Conservation (phyloP, 2,329 filamentous ascomycete genomes). For the Didymella exigua region DNA sequence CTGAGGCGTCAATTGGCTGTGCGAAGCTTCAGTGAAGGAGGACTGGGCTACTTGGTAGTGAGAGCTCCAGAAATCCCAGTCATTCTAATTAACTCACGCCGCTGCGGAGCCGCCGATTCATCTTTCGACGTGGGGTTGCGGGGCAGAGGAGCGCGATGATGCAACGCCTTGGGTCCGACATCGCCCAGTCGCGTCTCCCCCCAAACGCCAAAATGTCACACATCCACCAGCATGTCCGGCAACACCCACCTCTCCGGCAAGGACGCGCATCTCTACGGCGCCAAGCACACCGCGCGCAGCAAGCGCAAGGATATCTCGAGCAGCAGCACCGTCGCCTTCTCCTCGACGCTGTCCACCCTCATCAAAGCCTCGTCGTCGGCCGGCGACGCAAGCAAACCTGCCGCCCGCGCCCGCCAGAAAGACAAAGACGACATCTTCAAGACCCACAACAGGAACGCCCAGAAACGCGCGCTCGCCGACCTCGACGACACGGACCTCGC, state of each 20-base stretch:
- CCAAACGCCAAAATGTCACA: neutral
- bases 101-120: constrained; percentile 10
- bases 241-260: constrained; percentile 41
- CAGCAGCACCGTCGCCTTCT: constrained; percentile 79
- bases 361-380: constrained; percentile 59
- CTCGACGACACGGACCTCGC: constrained; percentile 59
- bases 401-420: constrained; percentile 62
- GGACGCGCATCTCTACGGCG: constrained; percentile 77
- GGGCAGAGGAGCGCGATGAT: constrained; percentile 9
- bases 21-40: constrained; percentile 7
- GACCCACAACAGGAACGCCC: constrained; percentile 65
- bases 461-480: constrained; percentile 67
- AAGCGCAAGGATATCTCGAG: constrained; percentile 69
- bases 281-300: constrained; percentile 63
- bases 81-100: neutral
- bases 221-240: constrained; percentile 2
- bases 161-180: constrained; percentile 34
- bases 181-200: constrained; percentile 21
- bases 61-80: neutral
- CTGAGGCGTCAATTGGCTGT: constrained; percentile 15
- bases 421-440: constrained; percentile 74
- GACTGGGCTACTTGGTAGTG: neutral
- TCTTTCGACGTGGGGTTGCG: constrained; percentile 15
- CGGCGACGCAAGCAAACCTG: constrained; percentile 47
- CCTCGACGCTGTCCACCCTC: constrained; percentile 83